A percentile compares a stretch with the other conserved stretches of the same genome.
phyloP scores from a whole-genome alignment of 495 filamentous ascomycete species.

The Zalerion maritima region DNA sequence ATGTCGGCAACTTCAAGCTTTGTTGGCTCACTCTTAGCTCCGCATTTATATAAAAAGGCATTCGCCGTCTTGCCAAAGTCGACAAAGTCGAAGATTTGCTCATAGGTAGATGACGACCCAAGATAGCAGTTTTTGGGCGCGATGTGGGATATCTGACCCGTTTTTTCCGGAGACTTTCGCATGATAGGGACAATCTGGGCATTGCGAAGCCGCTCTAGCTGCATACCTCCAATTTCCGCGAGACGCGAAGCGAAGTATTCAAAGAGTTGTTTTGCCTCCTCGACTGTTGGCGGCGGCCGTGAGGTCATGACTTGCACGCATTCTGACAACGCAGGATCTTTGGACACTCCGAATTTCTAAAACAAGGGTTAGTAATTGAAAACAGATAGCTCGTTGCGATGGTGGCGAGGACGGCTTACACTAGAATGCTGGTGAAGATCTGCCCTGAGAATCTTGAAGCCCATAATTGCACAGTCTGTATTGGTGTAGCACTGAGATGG shows the following conservation, averaged over 20 bases:
- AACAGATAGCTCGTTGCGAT: too few species aligned
- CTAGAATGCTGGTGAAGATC: constrained; percentile 60
- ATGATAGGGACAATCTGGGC: constrained; percentile 58
- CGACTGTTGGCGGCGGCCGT: constrained; percentile 49
- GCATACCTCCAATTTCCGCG: constrained; percentile 49
- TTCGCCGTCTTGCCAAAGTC: constrained; percentile 84
- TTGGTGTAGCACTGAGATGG: constrained; percentile 75
- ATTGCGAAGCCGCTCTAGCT: constrained; percentile 41
- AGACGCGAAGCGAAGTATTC: constrained; percentile 67
- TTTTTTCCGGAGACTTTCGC: constrained; percentile 17
- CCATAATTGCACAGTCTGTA: constrained; percentile 56
- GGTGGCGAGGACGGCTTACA: too few species aligned
- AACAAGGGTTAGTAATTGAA: too few species aligned
- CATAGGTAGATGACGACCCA: constrained; percentile 55
- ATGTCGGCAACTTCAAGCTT: constrained; percentile 68
- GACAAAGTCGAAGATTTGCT: constrained; percentile 90
- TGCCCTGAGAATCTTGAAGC: constrained; percentile 57
- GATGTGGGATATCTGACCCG: constrained; percentile 21
- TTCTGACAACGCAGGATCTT: constrained; percentile 61
- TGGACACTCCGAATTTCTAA: constrained; percentile 66
- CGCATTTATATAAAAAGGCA: constrained; percentile 69
- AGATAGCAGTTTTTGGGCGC: constrained; percentile 63
- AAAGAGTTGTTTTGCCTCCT: constrained; percentile 56
- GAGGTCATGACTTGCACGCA: constrained; percentile 56
- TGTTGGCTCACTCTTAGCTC: constrained; percentile 80